Evolutionary conservation across 352 stramenopile genomes (phyloP), one percentile per base, ranked within the genome.

Genomic region (Thalassiosira oceanica): DNA sequence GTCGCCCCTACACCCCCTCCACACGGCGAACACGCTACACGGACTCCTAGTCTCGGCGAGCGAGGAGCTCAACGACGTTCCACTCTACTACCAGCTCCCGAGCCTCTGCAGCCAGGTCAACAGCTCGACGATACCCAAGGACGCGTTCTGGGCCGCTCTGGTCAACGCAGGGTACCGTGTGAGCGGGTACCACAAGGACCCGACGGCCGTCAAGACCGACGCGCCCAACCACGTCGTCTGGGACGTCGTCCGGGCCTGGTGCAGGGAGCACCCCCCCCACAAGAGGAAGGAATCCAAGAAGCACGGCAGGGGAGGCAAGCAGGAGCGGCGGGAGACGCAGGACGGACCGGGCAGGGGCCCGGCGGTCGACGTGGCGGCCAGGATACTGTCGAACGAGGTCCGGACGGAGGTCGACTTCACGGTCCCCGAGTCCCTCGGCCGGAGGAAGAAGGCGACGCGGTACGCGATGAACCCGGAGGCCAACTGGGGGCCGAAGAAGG

Each of bases 101-200:
- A 88, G 92, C 13, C 64, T 99, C 31, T 94, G 89, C 73, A 95
- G 93, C 62, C 92, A 92, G 3, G 84, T 99, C 20, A 92, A 98
- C 74, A 97, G 92, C 74, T 86, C 86, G 15, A 95, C 93, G 49
- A 95, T 95, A 26, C 93, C 93, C n/a, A 95, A 97, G 84, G 60
- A 74, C 29, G 69, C 95, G 62, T 89, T 99, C 26, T 90, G 97
- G 56, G 92, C 93, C 24, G 96, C 96, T 21, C 86, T 99, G 18
- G 81, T 94, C 35, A 96, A 98, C 72, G 94, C 95, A 23, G 96
- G 96, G 13, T 99, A 98, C 85, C 83, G 94, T 60, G 93, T 96
- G 20, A 99, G 95, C 63, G 94, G 97, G 58, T 97, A 96, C 61
- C 97, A 99, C 84, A 98, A 98, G 73, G 94, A 99, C 15, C 95